Conservation (phyloP, 805 yeast species). For the Jamesozyma piceae region DNA sequence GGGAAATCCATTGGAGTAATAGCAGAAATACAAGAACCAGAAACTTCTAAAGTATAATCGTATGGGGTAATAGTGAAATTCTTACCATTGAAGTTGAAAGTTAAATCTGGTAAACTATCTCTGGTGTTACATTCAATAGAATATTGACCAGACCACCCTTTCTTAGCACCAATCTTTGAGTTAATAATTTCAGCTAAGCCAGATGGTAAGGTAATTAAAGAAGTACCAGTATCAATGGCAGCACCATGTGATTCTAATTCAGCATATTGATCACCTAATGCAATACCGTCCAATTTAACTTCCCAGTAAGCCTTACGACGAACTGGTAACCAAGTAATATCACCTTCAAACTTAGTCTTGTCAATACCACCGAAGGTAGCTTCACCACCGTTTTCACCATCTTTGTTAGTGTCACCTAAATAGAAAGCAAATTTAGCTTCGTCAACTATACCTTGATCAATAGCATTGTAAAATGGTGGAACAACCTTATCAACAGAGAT, state of each 20-base stretch:
- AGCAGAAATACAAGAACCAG: slow-evolving; percentile 93
- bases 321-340: slow-evolving; percentile 91
- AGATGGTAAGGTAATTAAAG: slow-evolving; percentile 88
- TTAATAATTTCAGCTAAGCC: slow-evolving; percentile 92
- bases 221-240: slow-evolving; percentile 97
- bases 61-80: slow-evolving; percentile 83
- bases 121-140: slow-evolving; percentile 82
- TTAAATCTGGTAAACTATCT: slow-evolving; percentile 79
- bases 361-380: slow-evolving; percentile 96
- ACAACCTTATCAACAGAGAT: slow-evolving; percentile 83
- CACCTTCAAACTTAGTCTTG: slow-evolving; percentile 63
- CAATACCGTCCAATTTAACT: slow-evolving; percentile 83
- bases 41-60: slow-evolving; percentile 89
- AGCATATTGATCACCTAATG: slow-evolving; percentile 88
- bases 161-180: slow-evolving; percentile 92
- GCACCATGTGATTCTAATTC: slow-evolving; percentile 79
- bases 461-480: slow-evolving; percentile 90
- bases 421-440: slow-evolving; percentile 81
- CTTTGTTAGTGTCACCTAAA: slow-evolving; percentile 73
- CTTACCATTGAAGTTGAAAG: slow-evolving; percentile 81
- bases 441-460: slow-evolving; percentile 72
- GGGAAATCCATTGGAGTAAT: slow-evolving; percentile 98
- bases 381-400: slow-evolving; percentile 66
- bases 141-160: slow-evolving; percentile 97
- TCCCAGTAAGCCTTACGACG: slow-evolving; percentile 99